Evolutionary conservation across 2,329 filamentous ascomycete species (phyloP), one percentile per base, ranked within the genome.

Genomic region (Aspergillus hortae): DNA sequence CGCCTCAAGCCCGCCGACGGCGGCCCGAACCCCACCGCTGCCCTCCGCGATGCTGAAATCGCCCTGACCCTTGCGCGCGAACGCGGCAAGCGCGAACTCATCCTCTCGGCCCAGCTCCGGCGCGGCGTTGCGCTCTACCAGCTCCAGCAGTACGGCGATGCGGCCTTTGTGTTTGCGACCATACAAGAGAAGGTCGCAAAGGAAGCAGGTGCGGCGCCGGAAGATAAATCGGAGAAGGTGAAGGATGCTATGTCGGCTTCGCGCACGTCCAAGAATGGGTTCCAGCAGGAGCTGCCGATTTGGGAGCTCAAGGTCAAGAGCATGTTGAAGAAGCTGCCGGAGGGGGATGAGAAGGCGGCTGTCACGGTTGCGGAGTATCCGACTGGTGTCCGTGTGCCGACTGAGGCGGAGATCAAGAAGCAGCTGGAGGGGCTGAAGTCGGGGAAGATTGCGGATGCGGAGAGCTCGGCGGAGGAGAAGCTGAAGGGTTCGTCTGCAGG

Each of bases 21-120:
- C 45, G 70, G 70, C 3, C 69, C 72, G 0, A 64, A 73, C 12
- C 56, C 51, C 27, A 44, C 64, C 10, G 68, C 69, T 12, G 88
- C 90, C 1, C 80, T 94, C 42, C 76, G 74, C 36, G 88, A 92
- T 69, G 85, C 87, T 35, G 83, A 90, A 56, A 77, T 79, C 44
- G 88, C 85, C 2, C 80, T 88, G 48, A 72, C 80, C 35, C 73
- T 80, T 4, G 87, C 86, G 2, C 75, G 75, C 23, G 79, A 86
- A 56, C 87, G 92, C 38, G 88, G 82, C 30, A 88, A 86, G 62
- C 84, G 88, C 46, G 84, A 90, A 58, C 80, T 88, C 27, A 90
- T 96, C 68, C 79, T 85, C 43, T 83, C 90, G n/a, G 87, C 89
- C 1, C 90, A 96, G 64, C 83, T 94, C 63, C 84, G 92, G 60